Conservation (phyloP, 345 rosid genomes). For the Adansonia digitata region DNA sequence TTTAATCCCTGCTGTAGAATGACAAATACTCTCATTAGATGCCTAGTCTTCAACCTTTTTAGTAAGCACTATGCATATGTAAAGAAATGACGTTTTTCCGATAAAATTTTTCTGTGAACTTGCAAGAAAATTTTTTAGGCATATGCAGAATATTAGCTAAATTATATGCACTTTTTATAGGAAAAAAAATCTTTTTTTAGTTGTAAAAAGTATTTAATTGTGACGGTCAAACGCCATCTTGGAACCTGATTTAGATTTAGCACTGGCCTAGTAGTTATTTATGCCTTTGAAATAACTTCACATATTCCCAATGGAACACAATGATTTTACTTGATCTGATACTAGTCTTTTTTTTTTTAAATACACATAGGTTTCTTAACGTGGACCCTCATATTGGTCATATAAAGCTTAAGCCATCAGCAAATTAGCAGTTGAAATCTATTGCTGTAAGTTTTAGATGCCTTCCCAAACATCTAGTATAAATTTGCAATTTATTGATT, state of each 20-base stretch:
- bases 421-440: slow-evolving; percentile 83
- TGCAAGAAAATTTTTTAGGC: background rate
- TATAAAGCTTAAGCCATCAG: slow-evolving; percentile 87
- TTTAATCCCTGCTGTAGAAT: no score
- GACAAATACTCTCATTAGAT: no score
- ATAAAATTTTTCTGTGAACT: background rate
- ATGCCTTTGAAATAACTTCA: background rate
- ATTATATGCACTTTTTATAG: background rate
- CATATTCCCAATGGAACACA: background rate
- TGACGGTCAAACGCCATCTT: background rate
- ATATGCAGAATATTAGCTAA: background rate
- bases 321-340: background rate
- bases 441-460: slow-evolving; percentile 64
- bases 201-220: background rate
- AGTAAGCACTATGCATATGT: background rate
- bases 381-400: slow-evolving; percentile 96
- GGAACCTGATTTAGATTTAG: background rate
- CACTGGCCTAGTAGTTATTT: background rate
- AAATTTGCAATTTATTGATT: background rate
- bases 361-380: slow-evolving; percentile 64
- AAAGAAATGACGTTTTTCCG: background rate
- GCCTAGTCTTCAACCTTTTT: background rate
- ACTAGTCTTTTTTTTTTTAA: background rate
- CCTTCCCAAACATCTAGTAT: slow-evolving; percentile 23
- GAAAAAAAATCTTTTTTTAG: background rate